These are phyloP conservation scores for Tinospora cordifolia DNA, from an alignment of 164 flowering plant genomes.

Conservation along the genomic window DNA sequence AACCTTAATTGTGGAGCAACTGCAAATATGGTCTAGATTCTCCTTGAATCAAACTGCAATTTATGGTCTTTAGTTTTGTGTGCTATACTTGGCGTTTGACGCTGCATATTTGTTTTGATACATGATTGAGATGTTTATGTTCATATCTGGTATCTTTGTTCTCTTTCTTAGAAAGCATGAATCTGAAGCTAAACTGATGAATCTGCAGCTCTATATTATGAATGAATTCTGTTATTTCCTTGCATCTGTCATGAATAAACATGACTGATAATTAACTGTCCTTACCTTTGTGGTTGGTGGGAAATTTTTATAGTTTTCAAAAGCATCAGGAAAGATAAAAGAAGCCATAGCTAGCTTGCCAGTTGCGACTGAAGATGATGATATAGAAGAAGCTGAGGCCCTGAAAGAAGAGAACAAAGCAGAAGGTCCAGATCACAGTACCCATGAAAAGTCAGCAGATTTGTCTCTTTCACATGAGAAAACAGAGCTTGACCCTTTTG, in stretches of 20 bases:
- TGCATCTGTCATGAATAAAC: background rate
- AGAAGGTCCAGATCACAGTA: constrained; percentile 17
- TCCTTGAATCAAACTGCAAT: too few species aligned
- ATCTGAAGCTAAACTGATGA: background rate
- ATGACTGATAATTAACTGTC: background rate
- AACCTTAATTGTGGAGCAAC: too few species aligned
- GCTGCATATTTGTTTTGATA: background rate
- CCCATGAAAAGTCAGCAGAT: constrained; percentile 18
- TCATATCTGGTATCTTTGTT: too few species aligned
- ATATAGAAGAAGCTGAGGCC: constrained; percentile 60
- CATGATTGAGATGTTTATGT: background rate
- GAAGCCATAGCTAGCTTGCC: constrained; percentile 73
- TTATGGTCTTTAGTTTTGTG: too few species aligned
- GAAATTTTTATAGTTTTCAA: constrained; percentile 57
- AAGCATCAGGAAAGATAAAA: constrained; percentile 59
- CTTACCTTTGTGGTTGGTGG: constrained; percentile 13
- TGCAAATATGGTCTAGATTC: too few species aligned
- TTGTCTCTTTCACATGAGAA: constrained; percentile 21
- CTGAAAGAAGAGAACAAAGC: constrained; percentile 34
- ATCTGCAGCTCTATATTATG: background rate
- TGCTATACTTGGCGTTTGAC: background rate
- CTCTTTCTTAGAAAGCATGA: background rate
- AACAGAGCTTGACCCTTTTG: constrained; percentile 81
- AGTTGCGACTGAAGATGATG: constrained; percentile 68
- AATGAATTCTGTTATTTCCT: background rate